Evolutionary conservation across 2,329 filamentous ascomycete genomes (phyloP).

Genomic region (Fusarium tupiense): DNA sequence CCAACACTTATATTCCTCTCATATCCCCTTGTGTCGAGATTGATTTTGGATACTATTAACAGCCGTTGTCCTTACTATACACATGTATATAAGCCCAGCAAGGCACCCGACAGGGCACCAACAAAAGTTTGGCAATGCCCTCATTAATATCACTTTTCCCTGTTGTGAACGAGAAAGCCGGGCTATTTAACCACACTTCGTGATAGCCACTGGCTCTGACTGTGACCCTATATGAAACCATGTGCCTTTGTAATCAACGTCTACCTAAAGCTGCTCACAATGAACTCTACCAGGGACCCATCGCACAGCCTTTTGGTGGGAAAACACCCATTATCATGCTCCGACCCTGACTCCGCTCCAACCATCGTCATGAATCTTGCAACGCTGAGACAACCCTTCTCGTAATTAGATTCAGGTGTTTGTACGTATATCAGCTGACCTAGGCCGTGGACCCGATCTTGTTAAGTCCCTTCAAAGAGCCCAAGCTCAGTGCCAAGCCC

Average conservation of each 20-base stretch:
- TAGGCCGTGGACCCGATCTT: slow-evolving; percentile 67
- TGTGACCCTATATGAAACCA: slow-evolving; percentile 16
- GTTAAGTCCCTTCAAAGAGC: slow-evolving; percentile 93
- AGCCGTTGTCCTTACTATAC: not conserved
- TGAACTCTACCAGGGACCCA: slow-evolving; percentile 44
- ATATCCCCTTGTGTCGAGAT: slow-evolving; percentile 2
- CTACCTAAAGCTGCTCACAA: slow-evolving; percentile 46
- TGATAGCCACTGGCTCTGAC: not conserved
- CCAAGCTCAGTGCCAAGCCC: slow-evolving; percentile 91
- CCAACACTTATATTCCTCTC: slow-evolving; percentile 14
- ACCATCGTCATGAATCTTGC: slow-evolving; percentile 44
- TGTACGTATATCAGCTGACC: slow-evolving; percentile 13
- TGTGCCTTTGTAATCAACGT: slow-evolving; percentile 42
- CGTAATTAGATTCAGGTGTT: slow-evolving; percentile 21
- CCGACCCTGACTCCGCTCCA: slow-evolving; percentile 45
- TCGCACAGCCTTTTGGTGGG: slow-evolving; percentile 46
- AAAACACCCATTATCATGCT: slow-evolving; percentile 48
- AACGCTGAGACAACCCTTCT: slow-evolving; percentile 34
- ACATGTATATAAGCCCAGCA: not conserved
- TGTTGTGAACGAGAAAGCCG: not conserved
- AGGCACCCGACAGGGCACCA: not conserved
- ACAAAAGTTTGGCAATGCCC: not conserved
- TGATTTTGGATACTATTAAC: slow-evolving; percentile 7
- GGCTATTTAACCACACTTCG: not conserved
- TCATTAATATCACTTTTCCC: slow-evolving; percentile 5